phyloP scores from a whole-genome alignment of 1,284 basidiomycete species.

The Cryptococcus sp. region DNA sequence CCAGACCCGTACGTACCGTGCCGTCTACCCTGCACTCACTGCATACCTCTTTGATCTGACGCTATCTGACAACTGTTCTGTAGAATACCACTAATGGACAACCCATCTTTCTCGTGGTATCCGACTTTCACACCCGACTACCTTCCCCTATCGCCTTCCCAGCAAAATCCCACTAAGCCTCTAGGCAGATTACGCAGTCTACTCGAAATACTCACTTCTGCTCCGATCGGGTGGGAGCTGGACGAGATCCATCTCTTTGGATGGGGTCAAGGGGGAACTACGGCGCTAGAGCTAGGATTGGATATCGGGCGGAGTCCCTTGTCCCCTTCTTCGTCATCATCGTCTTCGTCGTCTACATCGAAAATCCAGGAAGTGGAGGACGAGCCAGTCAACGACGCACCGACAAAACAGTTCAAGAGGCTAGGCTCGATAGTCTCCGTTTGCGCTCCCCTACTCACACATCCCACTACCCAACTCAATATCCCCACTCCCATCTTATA shows the following conservation, averaged over 20 bases:
- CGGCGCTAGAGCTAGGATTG: slow-evolving; percentile 69
- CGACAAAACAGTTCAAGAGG: slow-evolving; percentile 9
- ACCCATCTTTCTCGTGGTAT: slow-evolving; percentile 81
- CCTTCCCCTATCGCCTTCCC: slow-evolving; percentile 66
- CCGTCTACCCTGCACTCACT: neutral
- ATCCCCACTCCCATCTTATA: slow-evolving; percentile 62
- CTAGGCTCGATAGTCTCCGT: slow-evolving; percentile 70
- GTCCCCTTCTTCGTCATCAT: neutral
- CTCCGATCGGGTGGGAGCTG: slow-evolving; percentile 62
- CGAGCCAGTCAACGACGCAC: neutral
- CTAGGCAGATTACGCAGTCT: slow-evolving; percentile 58
- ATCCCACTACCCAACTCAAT: slow-evolving; percentile 65
- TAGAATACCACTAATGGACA: slow-evolving; percentile 78
- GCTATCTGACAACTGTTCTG: neutral
- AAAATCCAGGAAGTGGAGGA: neutral
- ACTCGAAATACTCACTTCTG: slow-evolving; percentile 60
- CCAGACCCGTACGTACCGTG: slow-evolving; percentile 66
- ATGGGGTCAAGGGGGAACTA: slow-evolving; percentile 83
- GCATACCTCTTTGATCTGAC: neutral
- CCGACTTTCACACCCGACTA: slow-evolving; percentile 77
- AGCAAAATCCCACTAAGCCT: slow-evolving; percentile 68
- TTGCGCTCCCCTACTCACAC: slow-evolving; percentile 71
- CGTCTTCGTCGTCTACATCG: too few relatives aligned
- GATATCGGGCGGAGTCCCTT: slow-evolving; percentile 23
- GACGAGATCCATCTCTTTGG: slow-evolving; percentile 80